Conservation (phyloP, 768 basidiomycete species). For the Dioszegia aurantiaca region DNA sequence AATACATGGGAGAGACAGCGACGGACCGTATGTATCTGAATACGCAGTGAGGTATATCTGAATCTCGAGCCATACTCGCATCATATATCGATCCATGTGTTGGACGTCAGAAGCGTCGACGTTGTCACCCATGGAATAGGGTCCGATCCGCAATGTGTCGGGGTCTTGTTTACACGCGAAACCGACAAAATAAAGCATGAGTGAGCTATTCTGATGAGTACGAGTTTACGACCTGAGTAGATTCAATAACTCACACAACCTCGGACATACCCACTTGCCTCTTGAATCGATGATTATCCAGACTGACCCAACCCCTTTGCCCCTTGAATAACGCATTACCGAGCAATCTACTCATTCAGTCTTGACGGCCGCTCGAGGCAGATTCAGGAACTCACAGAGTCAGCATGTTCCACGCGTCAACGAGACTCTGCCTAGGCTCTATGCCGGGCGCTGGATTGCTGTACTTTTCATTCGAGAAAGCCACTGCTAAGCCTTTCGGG, state of each 20-base stretch:
- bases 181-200: conserved; percentile 33
- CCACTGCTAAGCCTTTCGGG: conserved; percentile 20
- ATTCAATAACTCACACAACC: conserved; percentile 9
- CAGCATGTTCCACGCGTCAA: conserved; percentile 33
- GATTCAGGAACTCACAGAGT: conserved; percentile 38
- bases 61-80: conserved; percentile 43
- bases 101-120: conserved; percentile 17
- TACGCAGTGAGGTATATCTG: conserved; percentile 22
- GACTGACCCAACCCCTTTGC: conserved; percentile 40
- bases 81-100: conserved; percentile 44
- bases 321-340: conserved; percentile 41
- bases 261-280: conserved; percentile 23
- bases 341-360: conserved; percentile 23
- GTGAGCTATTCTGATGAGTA: too few species aligned
- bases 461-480: conserved; percentile 31
- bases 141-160: conserved; percentile 36
- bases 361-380: background rate
- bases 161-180: conserved; percentile 38
- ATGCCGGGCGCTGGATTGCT: conserved; percentile 32
- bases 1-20: background rate
- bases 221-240: too few species aligned
- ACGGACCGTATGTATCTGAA: conserved; percentile 26
- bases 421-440: conserved; percentile 22
- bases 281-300: conserved; percentile 31
- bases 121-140: conserved; percentile 24